These are phyloP conservation scores for Ottelia alismoides DNA, from an alignment of 106 monocot genomes.

Conservation along the genomic window DNA sequence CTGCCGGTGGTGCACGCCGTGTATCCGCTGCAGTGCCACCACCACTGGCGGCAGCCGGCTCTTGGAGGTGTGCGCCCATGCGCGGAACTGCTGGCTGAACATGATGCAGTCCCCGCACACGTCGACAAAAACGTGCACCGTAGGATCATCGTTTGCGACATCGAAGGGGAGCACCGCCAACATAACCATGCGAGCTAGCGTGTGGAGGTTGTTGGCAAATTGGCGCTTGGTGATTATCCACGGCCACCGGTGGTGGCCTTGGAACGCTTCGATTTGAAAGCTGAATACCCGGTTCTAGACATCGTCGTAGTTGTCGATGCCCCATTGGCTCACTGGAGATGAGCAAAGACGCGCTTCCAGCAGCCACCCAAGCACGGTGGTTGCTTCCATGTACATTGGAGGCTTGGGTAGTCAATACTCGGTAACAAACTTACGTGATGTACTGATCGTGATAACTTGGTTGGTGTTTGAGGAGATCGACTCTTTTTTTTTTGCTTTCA, in stretches of 20 bases:
- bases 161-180: slow-evolving; percentile 31
- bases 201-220: slow-evolving; percentile 65
- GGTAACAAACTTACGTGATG: too few species aligned
- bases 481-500: too few species aligned
- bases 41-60: slow-evolving; percentile 45
- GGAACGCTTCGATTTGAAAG: slow-evolving; percentile 67
- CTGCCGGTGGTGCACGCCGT: slow-evolving; percentile 53
- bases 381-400: too few species aligned
- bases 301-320: slow-evolving; percentile 71
- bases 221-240: slow-evolving; percentile 50
- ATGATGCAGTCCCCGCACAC: slow-evolving; percentile 35
- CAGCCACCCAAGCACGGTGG: slow-evolving; percentile 18
- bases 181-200: slow-evolving; percentile 34
- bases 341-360: slow-evolving; percentile 6
- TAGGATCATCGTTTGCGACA: slow-evolving; percentile 7
- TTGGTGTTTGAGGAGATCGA: too few species aligned
- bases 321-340: slow-evolving; percentile 55
- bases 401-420: too few species aligned
- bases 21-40: slow-evolving; percentile 42
- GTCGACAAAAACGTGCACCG: slow-evolving; percentile 45
- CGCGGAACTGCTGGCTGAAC: slow-evolving; percentile 88
- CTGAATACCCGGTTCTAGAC: slow-evolving; percentile 54
- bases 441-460: too few species aligned
- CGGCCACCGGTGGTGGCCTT: slow-evolving; percentile 73
- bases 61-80: slow-evolving; percentile 56